phyloP scores from a whole-genome alignment of 163 green algal genomes.

The Scenedesmus sp. region DNA sequence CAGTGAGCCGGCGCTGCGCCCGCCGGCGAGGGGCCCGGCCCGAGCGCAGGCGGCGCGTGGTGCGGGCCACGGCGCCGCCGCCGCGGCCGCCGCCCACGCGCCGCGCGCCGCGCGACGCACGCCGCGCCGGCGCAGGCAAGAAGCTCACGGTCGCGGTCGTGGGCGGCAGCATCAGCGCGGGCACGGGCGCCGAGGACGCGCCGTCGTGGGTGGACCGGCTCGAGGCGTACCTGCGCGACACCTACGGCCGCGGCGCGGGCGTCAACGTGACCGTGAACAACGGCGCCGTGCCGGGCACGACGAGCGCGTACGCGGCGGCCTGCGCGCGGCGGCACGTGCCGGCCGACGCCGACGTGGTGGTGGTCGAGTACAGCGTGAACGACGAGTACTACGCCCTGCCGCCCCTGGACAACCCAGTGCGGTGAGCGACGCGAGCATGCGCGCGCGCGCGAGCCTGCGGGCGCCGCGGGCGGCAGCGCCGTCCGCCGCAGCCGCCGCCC shows the following conservation, averaged over 20 bases:
- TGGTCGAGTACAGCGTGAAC: conserved; percentile 58
- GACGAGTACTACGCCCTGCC: conserved; percentile 45
- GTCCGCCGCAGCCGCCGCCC: too few species aligned
- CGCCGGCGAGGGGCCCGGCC: too few species aligned
- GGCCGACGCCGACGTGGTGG: conserved; percentile 45
- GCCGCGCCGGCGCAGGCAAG: conserved; percentile 25
- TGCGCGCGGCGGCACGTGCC: conserved; percentile 52
- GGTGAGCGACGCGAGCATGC: too few species aligned
- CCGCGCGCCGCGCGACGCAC: too few species aligned
- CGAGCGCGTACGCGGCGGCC: conserved; percentile 51
- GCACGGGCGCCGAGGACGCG: conserved; percentile 49
- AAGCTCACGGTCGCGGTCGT: conserved; percentile 47
- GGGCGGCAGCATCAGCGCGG: conserved; percentile 52
- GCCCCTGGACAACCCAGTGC: conserved; percentile 50
- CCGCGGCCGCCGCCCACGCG: too few species aligned
- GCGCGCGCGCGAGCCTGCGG: too few species aligned
- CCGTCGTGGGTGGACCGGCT: conserved; percentile 46
- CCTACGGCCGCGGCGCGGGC: conserved; percentile 17
- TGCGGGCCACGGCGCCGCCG: too few species aligned
- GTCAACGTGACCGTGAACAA: conserved; percentile 47
- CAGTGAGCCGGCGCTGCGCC: too few species aligned
- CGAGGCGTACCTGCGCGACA: conserved; percentile 17
- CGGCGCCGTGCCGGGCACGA: conserved; percentile 54
- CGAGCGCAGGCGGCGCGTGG: too few species aligned
- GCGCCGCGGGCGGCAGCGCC: too few species aligned